Evolutionary conservation across 164 flowering plant genomes (phyloP), one percentile per base, ranked within the genome.

Genomic region (Cinnamomum chago): DNA sequence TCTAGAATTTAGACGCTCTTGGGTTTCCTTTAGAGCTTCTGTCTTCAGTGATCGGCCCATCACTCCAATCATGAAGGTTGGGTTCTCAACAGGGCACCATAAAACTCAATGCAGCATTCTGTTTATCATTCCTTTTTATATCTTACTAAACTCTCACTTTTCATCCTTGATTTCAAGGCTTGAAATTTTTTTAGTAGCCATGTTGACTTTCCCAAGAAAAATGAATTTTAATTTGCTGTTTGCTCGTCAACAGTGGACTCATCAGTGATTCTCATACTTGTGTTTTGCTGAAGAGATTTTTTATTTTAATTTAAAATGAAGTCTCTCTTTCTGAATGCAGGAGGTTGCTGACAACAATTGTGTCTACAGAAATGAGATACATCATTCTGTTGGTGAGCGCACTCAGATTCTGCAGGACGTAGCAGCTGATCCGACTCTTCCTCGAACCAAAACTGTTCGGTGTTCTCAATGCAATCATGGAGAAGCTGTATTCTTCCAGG

Each of bases 401-500:
- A 92, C 93, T 69, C 97, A 92, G 76, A 86, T 88, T 27, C 77
- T 88, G 81, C 89, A 89, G 77, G 98, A 89, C 81, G 97, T 88
- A 60, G 92, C 94, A 79, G 89, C 97, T 2, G 97, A 94, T 83
- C 98, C 98, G 55, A 94, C 97, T 76, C 95, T 94, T 76, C 97
- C 97, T 72, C 91, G 97, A 23, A 92, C 97, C 13, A 92, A 90
- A 77, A 55, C 92, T 62, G 92, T 89, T 52, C 87, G 87, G 13
- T 92, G 97, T 75, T 70, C 94, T 66, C 79, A 72, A 51, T 91
- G 98, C 82, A 81, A 86, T 60, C 97, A 92, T 80, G 94, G 93
- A 70, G 97, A 94, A 82, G 98, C 97, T 76, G 97, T 92, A 70
- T 94, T 92, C 82, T 94, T 92, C 85, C 97, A 92, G 98, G 98